Evolutionary conservation across 2,329 filamentous ascomycete species (phyloP).

Genomic region (Sporothrix euskadiensis): DNA sequence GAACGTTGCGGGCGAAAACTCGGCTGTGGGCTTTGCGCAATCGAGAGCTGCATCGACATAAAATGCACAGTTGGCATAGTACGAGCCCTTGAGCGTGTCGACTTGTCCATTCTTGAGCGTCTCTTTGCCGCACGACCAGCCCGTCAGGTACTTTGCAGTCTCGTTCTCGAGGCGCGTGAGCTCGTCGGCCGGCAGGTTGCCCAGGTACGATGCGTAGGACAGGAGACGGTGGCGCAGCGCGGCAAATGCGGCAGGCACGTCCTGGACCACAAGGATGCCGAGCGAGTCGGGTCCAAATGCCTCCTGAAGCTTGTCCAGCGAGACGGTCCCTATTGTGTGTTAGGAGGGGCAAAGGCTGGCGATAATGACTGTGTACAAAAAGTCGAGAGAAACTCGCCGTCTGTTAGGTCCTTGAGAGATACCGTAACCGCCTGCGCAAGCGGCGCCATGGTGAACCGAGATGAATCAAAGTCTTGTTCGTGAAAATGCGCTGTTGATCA

Average conservation of each 20-base stretch:
- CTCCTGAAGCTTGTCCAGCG: constrained; percentile 67
- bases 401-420: constrained; percentile 32
- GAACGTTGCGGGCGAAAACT: constrained; percentile 64
- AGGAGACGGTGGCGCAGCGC: constrained; percentile 72
- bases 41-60: constrained; percentile 65
- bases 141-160: constrained; percentile 64
- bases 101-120: constrained; percentile 75
- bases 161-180: constrained; percentile 64
- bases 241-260: constrained; percentile 71
- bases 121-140: constrained; percentile 82
- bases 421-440: constrained; percentile 32
- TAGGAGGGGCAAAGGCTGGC: neutral
- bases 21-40: constrained; percentile 60
- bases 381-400: constrained; percentile 23
- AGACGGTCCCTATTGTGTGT: constrained; percentile 57
- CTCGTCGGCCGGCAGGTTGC: constrained; percentile 70
- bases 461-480: neutral
- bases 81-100: constrained; percentile 79
- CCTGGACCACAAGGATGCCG: constrained; percentile 90
- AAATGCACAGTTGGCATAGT: constrained; percentile 81
- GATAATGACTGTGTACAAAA: neutral
- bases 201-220: constrained; percentile 86
- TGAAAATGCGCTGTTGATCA: neutral
- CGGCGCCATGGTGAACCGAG: constrained; percentile 26
- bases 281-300: constrained; percentile 90